Percentiles rank a stretch among this genome's conserved stretches.
These are phyloP conservation scores for Tetradesmus lagerheimii DNA, from an alignment of 139 green algal genomes.

Conservation along the genomic window DNA sequence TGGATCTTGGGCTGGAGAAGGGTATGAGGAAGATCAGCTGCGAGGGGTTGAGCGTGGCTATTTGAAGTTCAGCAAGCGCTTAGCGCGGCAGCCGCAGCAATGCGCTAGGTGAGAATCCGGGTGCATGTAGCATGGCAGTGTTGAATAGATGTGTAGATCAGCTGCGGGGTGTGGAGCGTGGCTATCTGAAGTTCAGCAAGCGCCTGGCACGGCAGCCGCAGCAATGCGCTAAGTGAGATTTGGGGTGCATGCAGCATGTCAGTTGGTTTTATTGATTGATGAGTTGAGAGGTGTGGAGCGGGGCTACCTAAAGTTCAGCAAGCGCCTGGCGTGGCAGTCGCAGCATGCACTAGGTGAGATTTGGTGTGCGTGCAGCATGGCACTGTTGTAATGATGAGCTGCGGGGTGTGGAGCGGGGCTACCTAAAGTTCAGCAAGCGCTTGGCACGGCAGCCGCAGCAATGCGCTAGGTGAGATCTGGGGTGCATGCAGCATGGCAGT, in stretches of 20 bases:
- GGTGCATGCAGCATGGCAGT: neutral
- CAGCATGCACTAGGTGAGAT: slow-evolving; percentile 61
- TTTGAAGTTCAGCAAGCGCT: slow-evolving; percentile 70
- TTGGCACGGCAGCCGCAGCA: slow-evolving; percentile 71
- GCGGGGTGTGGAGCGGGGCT: slow-evolving; percentile 52
- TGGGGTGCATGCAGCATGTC: neutral
- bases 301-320: slow-evolving; percentile 72
- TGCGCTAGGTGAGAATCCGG: slow-evolving; percentile 48
- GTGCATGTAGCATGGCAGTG: neutral
- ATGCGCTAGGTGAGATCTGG: slow-evolving; percentile 50
- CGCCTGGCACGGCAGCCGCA: slow-evolving; percentile 64
- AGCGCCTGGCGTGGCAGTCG: slow-evolving; percentile 62
- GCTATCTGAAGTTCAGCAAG: slow-evolving; percentile 74
- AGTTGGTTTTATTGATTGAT: slow-evolving; percentile 49
- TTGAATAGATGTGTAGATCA: too few relatives aligned
- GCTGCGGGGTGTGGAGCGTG: slow-evolving; percentile 51
- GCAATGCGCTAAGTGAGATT: slow-evolving; percentile 63
- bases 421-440: slow-evolving; percentile 72
- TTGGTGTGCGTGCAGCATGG: too few relatives aligned
- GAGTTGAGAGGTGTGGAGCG: slow-evolving; percentile 54
- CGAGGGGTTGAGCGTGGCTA: slow-evolving; percentile 55
- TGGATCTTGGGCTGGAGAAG: slow-evolving; percentile 68
- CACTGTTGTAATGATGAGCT: too few relatives aligned
- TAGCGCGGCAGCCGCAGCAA: slow-evolving; percentile 71
- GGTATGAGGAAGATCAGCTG: slow-evolving; percentile 74